Evolutionary conservation across 352 stramenopile species (phyloP), one percentile per base, ranked within the genome.

Genomic region (Globisporangium sylvaticum): DNA sequence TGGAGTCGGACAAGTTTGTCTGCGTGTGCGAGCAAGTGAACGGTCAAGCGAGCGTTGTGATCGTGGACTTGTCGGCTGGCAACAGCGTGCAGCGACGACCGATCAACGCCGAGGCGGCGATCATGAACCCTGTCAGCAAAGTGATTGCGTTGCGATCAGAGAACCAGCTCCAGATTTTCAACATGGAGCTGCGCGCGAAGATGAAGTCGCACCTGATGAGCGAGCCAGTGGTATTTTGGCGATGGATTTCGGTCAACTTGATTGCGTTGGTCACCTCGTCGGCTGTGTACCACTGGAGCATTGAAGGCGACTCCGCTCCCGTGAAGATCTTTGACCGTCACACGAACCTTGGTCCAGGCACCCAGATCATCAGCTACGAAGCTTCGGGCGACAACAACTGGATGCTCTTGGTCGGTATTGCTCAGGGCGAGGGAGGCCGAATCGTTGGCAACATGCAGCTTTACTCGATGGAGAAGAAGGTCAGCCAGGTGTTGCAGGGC

Each of bases 291-390:
- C 98, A 99, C 76, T 99, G 97, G 98, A 94, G 87, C 44, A 94
- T 99, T 54, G 96, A 99, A 64, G 90, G 89, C 54, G 87, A 94
- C 69, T 87, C 83, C 20, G 69, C 94, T 37, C 97, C 98, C 7
- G 76, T 80, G 20, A 99, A 99, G 86, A 79, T 99, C 22, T 99
- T 99, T 78, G 97, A 99, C 79, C 95, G 98, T 60, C 97, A 99
- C 74, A 83, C 90, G 15, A 98, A 87, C 61, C 77, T 99, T 18
- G 87, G 88, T 37, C 72, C 91, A 1, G 97, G 96, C 64, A 98
- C 91, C 52, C 97, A 99, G 78, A 99, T 99, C 72, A 99, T 99
- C 83, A 99, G 98, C 77, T 99, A 99, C 84, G 89, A 98, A 68
- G 97, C 98, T 29, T 99, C 94, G 65, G 83, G 84, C 4, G 97